A percentile compares a stretch with the other conserved stretches of the same genome.
These are phyloP conservation scores for Rhodotorula sphaerocarpa DNA, from an alignment of 768 basidiomycete species.

Conservation along the genomic window DNA sequence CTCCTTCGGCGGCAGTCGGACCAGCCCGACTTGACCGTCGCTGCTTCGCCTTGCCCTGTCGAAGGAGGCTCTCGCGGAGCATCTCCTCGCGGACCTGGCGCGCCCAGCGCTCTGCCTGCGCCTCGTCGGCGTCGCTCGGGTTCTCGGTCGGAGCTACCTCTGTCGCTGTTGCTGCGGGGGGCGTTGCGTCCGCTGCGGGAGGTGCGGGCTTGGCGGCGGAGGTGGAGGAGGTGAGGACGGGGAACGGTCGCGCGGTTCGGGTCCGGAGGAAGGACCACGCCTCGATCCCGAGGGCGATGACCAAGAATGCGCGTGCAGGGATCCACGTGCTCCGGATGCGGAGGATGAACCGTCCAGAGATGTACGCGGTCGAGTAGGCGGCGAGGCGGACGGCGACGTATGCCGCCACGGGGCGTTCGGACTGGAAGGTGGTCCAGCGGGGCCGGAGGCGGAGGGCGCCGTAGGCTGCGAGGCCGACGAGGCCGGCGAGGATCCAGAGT, in stretches of 20 bases:
- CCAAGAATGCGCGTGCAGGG: neutral
- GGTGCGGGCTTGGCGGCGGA: neutral
- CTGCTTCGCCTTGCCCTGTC: neutral
- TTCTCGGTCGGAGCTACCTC: neutral
- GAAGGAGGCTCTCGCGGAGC: constrained; percentile 13
- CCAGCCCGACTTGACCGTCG: no score
- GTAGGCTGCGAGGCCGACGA: neutral
- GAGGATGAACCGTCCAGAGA: neutral
- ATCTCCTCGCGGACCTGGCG: constrained; percentile 15
- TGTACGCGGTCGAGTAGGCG: neutral
- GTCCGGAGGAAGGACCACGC: neutral
- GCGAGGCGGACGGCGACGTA: neutral
- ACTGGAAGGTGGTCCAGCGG: neutral
- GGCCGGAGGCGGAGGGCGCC: neutral
- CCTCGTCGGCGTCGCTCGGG: constrained; percentile 4
- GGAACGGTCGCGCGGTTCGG: neutral
- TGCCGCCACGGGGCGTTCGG: neutral
- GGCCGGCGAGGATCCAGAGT: constrained; percentile 4
- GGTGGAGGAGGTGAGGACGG: neutral
- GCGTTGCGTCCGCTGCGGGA: neutral
- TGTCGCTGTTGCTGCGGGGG: no score
- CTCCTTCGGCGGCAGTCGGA: no score
- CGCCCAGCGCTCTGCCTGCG: constrained; percentile 17
- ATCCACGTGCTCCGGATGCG: neutral
- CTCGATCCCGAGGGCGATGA: neutral